Base-by-base conservation (phyloP, 305 asterid species). In the Rubia peregrina region DNA sequence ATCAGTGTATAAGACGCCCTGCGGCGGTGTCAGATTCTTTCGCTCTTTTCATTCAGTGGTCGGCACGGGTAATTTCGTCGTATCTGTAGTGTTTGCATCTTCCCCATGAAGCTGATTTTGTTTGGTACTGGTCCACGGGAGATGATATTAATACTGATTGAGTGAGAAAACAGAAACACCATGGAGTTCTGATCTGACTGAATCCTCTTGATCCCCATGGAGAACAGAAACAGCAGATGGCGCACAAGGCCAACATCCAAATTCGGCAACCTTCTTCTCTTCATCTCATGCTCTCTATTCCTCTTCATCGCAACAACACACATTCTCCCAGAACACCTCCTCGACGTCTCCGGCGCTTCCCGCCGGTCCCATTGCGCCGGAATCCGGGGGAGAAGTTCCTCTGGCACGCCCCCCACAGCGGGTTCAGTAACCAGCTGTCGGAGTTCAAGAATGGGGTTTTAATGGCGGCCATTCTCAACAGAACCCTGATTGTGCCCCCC, bases 401-500 rank as follows among this genome's bases (percentile, higher is more conserved):
- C 56, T 89, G 95, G 40, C 5, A 36, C 40, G 40, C 40, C 6
- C 40, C 40, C 40, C 40, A 36, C 40, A 36, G 40, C 40, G 40
- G 36, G 36, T 30, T 30, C 36, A 30, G 36, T 2, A 30, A 30
- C 36, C 36, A 30, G 36, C 36, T 30, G 36, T 30, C 36, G 36
- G 40, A 36, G 40, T 36, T 36, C 40, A 36, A 36, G 40, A 36
- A 36, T 77, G 93, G 93, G 0, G 22, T 91, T 55, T 60, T 89
- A 51, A 83, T 94, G 87, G 89, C 98, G 10, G 83, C 86, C 30
- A 85, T 94, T 69, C 83, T 94, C 21, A 89, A 89, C 67, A 89
- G 98, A 67, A 91, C 98, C 56, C 71, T 94, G 64, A 73, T 94
- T 73, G 90, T 91, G 24, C 99, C 99, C 98, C 1, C 98, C 99